Conservation (phyloP, 1,284 basidiomycete genomes). For the Puccinia coronata region DNA sequence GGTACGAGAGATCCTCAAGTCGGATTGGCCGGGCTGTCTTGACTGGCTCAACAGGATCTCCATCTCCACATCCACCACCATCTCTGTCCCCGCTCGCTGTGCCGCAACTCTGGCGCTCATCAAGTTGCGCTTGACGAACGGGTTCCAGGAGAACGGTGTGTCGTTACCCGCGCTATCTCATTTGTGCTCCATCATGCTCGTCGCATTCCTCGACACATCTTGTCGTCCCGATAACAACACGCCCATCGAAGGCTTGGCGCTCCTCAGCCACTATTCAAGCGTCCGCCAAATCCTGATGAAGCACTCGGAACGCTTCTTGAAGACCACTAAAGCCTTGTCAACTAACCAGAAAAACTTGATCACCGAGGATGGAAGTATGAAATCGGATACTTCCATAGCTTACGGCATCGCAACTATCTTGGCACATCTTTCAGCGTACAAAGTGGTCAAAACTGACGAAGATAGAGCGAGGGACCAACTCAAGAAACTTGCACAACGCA, state of each 20-base stretch:
- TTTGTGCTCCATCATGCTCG: constrained; percentile 3
- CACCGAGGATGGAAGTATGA: not conserved
- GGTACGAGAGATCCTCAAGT: constrained; percentile 8
- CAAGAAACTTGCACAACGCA: constrained; percentile 51
- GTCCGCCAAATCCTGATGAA: constrained; percentile 27
- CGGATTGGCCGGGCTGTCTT: constrained; percentile 26
- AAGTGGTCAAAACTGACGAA: constrained; percentile 71
- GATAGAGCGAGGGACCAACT: constrained; percentile 61
- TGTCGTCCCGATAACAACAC: not conserved
- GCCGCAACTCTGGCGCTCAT: constrained; percentile 22
- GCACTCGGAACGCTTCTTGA: constrained; percentile 2
- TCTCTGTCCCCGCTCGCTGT: constrained; percentile 16
- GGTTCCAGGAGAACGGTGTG: not conserved
- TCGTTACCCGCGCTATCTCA: not conserved
- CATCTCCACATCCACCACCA: not conserved
- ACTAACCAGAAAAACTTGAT: not conserved
- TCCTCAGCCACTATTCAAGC: constrained; percentile 22
- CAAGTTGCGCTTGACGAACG: constrained; percentile 20
- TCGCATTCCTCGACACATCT: not conserved
- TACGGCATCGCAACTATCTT: constrained; percentile 77
- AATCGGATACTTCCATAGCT: constrained; percentile 17
- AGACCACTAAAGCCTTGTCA: not conserved
- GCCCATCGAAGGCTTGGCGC: constrained; percentile 23
- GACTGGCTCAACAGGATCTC: constrained; percentile 13
- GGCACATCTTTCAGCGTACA: constrained; percentile 71